Percentiles rank a stretch among this genome's conserved stretches.
Evolutionary conservation across 2,329 filamentous ascomycete species (phyloP).

Genomic region (Sclerotinia glacialis): DNA sequence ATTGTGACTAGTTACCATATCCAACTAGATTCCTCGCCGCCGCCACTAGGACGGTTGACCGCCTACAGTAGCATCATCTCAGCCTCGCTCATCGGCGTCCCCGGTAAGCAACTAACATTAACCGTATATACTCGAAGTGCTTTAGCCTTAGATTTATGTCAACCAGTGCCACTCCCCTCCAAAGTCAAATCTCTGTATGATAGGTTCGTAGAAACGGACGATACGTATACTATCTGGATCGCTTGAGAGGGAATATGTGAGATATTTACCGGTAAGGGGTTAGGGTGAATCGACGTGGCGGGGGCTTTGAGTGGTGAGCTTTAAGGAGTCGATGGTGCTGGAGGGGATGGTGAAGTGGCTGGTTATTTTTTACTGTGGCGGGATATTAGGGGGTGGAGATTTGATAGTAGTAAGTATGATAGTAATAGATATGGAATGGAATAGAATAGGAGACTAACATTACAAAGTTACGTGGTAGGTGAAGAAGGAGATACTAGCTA

Average conservation of each 20-base stretch:
- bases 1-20: neutral
- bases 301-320: neutral
- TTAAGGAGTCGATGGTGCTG: neutral
- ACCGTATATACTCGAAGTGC: neutral
- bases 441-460: neutral
- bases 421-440: neutral
- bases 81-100: neutral
- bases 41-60: neutral
- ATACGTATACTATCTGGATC: neutral
- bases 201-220: neutral
- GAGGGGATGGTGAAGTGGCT: neutral
- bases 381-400: neutral
- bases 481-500: neutral
- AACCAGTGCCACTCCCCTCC: neutral
- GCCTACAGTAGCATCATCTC: slow-evolving; percentile 3
- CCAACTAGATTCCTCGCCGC: neutral
- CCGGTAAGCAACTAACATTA: neutral
- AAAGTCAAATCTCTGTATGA: neutral
- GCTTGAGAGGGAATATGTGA: neutral
- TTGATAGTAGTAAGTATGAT: too few relatives aligned
- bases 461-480: neutral
- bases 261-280: neutral
- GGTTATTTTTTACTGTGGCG: neutral
- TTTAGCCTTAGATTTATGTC: neutral
- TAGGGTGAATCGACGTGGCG: neutral